Percentiles rank a stretch among this genome's conserved stretches.
These are phyloP conservation scores for Sphagnum fallax DNA, from an alignment of 228 moss, liverwort and hornwort genomes.

Conservation along the genomic window DNA sequence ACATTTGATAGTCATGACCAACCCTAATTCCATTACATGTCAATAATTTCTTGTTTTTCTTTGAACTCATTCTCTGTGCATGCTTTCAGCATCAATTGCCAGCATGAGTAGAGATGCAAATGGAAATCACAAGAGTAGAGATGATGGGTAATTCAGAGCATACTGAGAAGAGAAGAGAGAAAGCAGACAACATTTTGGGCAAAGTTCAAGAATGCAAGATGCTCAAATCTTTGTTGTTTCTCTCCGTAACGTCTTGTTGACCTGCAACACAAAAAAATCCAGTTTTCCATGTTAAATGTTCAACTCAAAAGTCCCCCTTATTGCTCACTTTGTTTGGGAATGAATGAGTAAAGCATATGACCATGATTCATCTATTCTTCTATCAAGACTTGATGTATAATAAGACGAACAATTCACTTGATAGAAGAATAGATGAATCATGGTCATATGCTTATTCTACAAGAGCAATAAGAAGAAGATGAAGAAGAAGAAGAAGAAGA, in stretches of 20 bases:
- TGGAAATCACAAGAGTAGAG: background rate
- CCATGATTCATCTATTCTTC: no score
- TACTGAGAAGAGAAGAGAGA: constrained; percentile 84
- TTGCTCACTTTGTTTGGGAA: no score
- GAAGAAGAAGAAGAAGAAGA: no score
- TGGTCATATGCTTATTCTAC: no score
- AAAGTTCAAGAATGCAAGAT: constrained; percentile 82
- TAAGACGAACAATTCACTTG: no score
- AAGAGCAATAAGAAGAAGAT: no score
- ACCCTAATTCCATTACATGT: no score
- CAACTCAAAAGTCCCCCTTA: background rate
- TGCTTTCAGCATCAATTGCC: background rate
- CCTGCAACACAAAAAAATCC: constrained; percentile 28
- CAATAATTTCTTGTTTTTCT: no score
- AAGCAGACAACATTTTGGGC: constrained; percentile 88
- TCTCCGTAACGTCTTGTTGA: constrained; percentile 82
- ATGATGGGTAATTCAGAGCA: constrained; percentile 10
- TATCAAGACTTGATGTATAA: no score
- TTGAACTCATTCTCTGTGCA: background rate
- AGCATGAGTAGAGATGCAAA: background rate
- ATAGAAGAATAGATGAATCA: no score
- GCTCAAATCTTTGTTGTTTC: constrained; percentile 67
- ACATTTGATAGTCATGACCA: no score
- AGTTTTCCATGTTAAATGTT: background rate
- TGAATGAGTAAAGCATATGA: no score